Percentiles rank a stretch among this genome's conserved stretches.
Conservation (phyloP, 257 asterid species). For the Nicotiana paniculata region DNA sequence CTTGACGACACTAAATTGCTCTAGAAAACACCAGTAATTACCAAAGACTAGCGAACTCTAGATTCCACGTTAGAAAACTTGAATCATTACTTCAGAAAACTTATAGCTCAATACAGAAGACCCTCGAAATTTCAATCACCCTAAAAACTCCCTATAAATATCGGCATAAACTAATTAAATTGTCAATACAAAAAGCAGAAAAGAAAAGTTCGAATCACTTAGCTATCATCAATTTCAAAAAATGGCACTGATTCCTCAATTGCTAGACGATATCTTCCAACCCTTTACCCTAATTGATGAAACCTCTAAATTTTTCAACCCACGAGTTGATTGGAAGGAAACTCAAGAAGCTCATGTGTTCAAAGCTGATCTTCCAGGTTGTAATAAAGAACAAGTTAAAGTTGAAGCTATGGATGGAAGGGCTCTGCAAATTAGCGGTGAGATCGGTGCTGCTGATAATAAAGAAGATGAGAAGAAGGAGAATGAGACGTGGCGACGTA, state of each 20-base stretch:
- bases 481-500: neutral
- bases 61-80: neutral
- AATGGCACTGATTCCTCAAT: conserved; percentile 13
- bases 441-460: neutral
- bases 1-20: neutral
- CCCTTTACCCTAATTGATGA: neutral
- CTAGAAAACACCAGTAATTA: neutral
- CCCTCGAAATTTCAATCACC: neutral
- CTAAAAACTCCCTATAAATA: neutral
- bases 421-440: neutral
- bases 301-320: neutral
- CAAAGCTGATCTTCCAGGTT: conserved; percentile 1
- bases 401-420: neutral
- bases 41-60: neutral
- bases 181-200: neutral
- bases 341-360: neutral
- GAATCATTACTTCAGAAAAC: no score
- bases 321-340: neutral
- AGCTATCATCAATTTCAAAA: no score
- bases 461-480: neutral
- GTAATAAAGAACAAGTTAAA: neutral
- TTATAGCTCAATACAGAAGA: neutral
- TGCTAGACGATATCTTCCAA: neutral
- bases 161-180: neutral
- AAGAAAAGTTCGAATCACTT: neutral